Percentiles rank a stretch among this genome's conserved stretches.
These are phyloP conservation scores for Maudiozyma humilis DNA, from an alignment of 1,139 yeast species.

Conservation along the genomic window DNA sequence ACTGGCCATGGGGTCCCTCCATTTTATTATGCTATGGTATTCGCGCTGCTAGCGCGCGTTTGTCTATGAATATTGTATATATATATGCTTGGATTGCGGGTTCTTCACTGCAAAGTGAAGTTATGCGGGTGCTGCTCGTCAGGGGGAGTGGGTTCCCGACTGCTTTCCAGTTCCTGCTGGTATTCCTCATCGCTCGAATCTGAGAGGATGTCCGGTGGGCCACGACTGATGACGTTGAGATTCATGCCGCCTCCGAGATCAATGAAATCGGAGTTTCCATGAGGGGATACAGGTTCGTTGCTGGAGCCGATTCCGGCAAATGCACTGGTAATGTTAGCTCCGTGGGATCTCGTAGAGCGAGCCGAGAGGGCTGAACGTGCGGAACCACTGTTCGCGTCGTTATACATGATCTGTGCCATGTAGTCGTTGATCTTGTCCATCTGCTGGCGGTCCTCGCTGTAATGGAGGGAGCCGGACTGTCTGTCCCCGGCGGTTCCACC, in stretches of 20 bases:
- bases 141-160: neutral
- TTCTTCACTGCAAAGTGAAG: neutral
- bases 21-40: no score
- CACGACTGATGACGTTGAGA: constrained; percentile 9
- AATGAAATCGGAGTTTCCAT: constrained; percentile 4
- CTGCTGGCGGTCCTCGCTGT: constrained; percentile 12
- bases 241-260: constrained; percentile 10
- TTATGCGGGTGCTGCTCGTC: neutral
- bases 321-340: neutral
- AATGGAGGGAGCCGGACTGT: constrained; percentile 12
- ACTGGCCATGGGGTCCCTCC: no score
- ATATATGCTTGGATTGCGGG: neutral
- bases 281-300: no score
- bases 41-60: no score
- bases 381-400: constrained; percentile 9
- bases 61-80: neutral
- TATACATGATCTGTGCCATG: constrained; percentile 25
- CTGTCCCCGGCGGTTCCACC: constrained; percentile 8
- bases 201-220: constrained; percentile 9
- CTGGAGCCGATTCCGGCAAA: neutral
- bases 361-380: neutral
- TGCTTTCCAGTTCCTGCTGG: neutral
- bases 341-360: neutral
- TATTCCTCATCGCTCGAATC: constrained; percentile 7
- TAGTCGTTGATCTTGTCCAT: constrained; percentile 21